Conservation (phyloP, 768 basidiomycete species). For the Filobasidium floriforme region DNA sequence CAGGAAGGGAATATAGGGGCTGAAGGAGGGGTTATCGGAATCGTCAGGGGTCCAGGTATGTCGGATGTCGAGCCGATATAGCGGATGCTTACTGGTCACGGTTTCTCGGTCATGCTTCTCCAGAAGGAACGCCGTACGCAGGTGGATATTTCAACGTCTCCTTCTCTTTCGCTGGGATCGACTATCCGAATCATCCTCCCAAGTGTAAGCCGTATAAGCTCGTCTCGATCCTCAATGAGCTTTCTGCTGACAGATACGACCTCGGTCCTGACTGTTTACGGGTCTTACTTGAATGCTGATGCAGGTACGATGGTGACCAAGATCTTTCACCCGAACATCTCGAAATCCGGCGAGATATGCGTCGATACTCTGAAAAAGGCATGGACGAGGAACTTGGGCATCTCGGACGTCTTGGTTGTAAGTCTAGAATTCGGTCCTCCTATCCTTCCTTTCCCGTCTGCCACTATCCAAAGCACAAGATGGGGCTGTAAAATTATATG, state of each 20-base stretch:
- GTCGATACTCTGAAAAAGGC: conserved; percentile 97
- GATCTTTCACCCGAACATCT: conserved; percentile 96
- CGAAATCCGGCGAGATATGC: conserved; percentile 80
- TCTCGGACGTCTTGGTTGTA: conserved; percentile 72
- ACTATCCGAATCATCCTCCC: conserved; percentile 87
- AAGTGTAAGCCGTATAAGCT: conserved; percentile 73
- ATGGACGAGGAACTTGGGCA: conserved; percentile 86
- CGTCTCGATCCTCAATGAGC: background rate
- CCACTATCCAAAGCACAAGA: background rate
- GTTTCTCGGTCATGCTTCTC: conserved; percentile 22
- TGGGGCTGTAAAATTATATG: no score
- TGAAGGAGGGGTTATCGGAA: conserved; percentile 61
- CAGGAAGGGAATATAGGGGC: conserved; percentile 74
- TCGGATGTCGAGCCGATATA: conserved; percentile 21
- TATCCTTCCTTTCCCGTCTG: background rate
- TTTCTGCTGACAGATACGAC: conserved; percentile 9
- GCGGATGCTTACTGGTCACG: conserved; percentile 19
- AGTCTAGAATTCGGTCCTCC: conserved; percentile 11
- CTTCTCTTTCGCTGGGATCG: conserved; percentile 75
- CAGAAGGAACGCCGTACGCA: conserved; percentile 62
- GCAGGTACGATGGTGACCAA: conserved; percentile 85
- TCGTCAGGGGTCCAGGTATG: conserved; percentile 84
- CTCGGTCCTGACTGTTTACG: no score
- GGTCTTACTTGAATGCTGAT: no score
- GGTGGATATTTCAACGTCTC: conserved; percentile 65